phyloP scores from a whole-genome alignment of 139 green algal species.

The Volvox reticuliferus region DNA sequence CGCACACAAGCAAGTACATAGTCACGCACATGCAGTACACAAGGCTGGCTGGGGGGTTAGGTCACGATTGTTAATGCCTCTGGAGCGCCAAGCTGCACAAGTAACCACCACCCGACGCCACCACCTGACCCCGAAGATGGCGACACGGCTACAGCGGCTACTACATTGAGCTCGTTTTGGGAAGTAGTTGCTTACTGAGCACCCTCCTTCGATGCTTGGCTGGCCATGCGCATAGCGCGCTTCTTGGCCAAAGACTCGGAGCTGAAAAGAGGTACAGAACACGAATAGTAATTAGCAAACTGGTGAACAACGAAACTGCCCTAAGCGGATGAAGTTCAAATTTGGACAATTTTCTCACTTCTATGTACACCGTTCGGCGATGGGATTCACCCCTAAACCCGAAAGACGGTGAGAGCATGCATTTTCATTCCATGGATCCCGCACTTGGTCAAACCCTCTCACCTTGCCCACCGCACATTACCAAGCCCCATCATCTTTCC shows the following conservation, averaged over 20 bases:
- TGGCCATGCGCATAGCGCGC: conserved; percentile 87
- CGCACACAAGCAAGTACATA: too few species aligned
- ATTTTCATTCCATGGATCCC: too few species aligned
- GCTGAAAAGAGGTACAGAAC: conserved; percentile 54
- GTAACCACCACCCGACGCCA: not conserved
- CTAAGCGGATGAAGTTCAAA: not conserved
- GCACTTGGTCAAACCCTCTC: not conserved
- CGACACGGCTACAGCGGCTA: not conserved
- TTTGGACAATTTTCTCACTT: not conserved
- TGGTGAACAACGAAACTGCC: not conserved
- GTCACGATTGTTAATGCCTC: too few species aligned
- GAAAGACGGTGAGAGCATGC: too few species aligned
- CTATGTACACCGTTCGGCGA: not conserved
- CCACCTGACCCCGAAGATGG: not conserved
- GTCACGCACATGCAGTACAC: too few species aligned
- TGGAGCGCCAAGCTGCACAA: not conserved
- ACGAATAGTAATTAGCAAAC: not conserved
- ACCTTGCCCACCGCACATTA: too few species aligned
- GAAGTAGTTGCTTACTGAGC: conserved; percentile 7
- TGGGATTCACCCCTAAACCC: not conserved
- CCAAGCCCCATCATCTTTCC: not conserved
- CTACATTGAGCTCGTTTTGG: too few species aligned
- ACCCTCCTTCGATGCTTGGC: conserved; percentile 84
- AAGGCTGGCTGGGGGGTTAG: too few species aligned
- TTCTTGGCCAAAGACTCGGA: conserved; percentile 98